Base-by-base conservation (phyloP, 2,329 filamentous ascomycete genomes). In the Aspergillus ustus region DNA sequence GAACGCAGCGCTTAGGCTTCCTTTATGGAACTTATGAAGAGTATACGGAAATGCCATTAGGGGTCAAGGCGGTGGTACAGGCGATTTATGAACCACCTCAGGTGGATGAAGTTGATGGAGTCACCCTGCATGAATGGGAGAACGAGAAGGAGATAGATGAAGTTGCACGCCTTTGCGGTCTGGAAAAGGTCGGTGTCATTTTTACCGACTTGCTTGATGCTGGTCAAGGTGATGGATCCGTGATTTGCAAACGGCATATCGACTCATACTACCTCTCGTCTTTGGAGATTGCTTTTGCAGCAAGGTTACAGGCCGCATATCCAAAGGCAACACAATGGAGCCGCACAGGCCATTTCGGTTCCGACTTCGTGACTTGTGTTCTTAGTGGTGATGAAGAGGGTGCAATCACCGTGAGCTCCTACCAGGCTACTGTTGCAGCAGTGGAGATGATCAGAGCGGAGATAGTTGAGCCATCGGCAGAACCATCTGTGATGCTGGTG, bases 81-180 rank as follows among this genome's bases (percentile, higher is more conserved):
- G 94, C 93, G 45, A 97, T 99, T 66, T 99, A 97, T 71, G 95
- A 99, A 74, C 92, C 93, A 4, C 95, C 95, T 2, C 95, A 99
- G 74, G 81, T 94, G 40, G 89, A 93, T 69, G 95, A 99, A 77
- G 73, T 89, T 15, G 95, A 99, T 72, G 95, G 95, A 1, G 87
- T 98, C 51, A 93, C 93, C 0, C 80, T 97, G 60, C 88, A 89
- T 54, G 85, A 92, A 0, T 98, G 94, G 92, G 87, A 91, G 34
- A 92, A 93, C 62, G 92, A 97, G 78, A 84, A 88, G 61, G 89
- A 92, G 7, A 83, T 98, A 31, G 90, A 96, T 62, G 86, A 91
- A 57, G 82, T 97, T 7, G 95, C 95, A 28, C 86, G 84, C 63
- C 80, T 91, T 54, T 98, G 94, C 73, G 94, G 93, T 2, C 81